Evolutionary conservation across 495 filamentous ascomycete species (phyloP).

Genomic region (Neurospora africana): DNA sequence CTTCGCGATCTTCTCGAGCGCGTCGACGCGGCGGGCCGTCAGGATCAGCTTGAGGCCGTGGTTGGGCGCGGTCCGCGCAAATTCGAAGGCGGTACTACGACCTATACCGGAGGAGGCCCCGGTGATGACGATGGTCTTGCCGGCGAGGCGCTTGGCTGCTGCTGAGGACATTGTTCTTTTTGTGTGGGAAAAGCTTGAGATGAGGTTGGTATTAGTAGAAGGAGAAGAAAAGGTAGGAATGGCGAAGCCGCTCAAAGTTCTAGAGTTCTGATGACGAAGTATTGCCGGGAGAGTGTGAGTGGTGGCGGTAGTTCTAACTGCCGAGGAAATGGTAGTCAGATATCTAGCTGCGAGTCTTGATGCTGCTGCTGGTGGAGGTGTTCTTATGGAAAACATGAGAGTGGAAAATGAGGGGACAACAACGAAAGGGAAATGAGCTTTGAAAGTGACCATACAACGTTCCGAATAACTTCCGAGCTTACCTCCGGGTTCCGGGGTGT

Average conservation of each 20-base stretch:
- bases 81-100: slow-evolving; percentile 74
- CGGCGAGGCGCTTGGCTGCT: slow-evolving; percentile 73
- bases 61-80: slow-evolving; percentile 74
- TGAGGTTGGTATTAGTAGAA: neutral
- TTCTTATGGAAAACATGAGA: neutral
- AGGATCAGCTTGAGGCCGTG: slow-evolving; percentile 69
- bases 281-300: neutral
- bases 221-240: neutral
- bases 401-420: neutral
- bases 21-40: slow-evolving; percentile 75
- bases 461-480: neutral
- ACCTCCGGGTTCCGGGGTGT: neutral
- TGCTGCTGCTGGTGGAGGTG: neutral
- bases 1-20: slow-evolving; percentile 61
- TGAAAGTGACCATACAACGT: neutral
- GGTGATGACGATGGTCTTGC: slow-evolving; percentile 90
- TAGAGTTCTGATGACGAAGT: neutral
- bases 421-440: neutral
- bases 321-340: neutral
- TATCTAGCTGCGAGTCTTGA: neutral
- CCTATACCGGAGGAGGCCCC: slow-evolving; percentile 94
- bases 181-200: neutral
- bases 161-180: slow-evolving; percentile 49
- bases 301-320: neutral
- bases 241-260: neutral